Conservation (phyloP, 2,329 filamentous ascomycete species). For the Penicillium sclerotiorum region DNA sequence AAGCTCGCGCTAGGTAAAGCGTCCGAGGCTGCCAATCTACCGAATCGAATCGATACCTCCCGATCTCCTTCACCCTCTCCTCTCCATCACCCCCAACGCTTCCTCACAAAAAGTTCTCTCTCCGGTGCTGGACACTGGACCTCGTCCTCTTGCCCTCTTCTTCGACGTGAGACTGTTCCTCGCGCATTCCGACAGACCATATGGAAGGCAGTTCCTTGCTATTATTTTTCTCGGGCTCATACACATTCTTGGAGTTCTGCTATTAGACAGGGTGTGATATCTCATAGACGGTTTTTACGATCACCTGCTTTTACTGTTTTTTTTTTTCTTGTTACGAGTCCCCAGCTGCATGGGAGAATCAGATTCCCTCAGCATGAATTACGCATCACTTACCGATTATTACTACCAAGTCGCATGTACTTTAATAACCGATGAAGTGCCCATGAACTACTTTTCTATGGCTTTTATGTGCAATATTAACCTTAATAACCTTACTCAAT, state of each 20-base stretch:
- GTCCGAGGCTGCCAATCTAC: conserved; percentile 16
- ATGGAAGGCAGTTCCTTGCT: neutral
- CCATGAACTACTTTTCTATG: neutral
- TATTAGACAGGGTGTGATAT: conserved; percentile 19
- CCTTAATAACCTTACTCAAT: too few relatives aligned
- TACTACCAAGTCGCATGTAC: conserved; percentile 8
- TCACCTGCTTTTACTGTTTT: conserved; percentile 11
- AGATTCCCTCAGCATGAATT: conserved; percentile 18
- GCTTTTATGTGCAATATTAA: too few relatives aligned
- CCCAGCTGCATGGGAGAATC: conserved; percentile 9
- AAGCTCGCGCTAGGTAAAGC: conserved; percentile 42
- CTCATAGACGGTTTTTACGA: conserved; percentile 16
- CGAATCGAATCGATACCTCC: neutral
- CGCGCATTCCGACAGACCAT: neutral
- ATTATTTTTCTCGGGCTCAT: neutral
- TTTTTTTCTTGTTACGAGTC: conserved; percentile 8
- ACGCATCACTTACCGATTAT: conserved; percentile 12
- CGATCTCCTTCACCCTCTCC: neutral
- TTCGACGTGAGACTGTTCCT: too few relatives aligned
- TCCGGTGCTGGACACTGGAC: conserved; percentile 23
- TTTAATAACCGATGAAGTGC: too few relatives aligned
- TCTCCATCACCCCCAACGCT: neutral
- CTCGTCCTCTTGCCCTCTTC: neutral
- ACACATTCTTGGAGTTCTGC: conserved; percentile 13
- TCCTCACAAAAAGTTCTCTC: conserved; percentile 6